A percentile compares a stretch with the other conserved stretches of the same genome.
These are phyloP conservation scores for Cryptococcus sp. DNA, from an alignment of 1,284 basidiomycete genomes.

Conservation along the genomic window DNA sequence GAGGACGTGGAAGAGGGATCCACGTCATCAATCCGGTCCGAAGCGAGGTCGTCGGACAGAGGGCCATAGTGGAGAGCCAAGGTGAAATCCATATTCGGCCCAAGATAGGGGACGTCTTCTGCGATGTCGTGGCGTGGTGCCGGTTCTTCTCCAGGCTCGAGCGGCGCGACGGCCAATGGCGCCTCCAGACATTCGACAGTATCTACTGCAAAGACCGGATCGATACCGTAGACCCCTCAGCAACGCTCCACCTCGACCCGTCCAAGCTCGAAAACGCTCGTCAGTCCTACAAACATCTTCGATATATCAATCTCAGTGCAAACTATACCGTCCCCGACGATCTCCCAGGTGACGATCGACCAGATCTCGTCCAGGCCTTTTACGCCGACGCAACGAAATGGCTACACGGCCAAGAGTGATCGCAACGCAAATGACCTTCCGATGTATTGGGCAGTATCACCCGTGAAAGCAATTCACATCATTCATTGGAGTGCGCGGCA, in stretches of 20 bases:
- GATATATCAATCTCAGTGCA: background rate
- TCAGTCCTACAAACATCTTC: background rate
- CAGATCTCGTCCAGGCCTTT: background rate
- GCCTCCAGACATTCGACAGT: slow-evolving; percentile 2
- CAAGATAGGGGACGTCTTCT: background rate
- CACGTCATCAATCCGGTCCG: slow-evolving; percentile 4
- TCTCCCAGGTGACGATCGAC: slow-evolving; percentile 1
- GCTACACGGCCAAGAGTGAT: background rate
- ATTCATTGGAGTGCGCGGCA: too few species aligned
- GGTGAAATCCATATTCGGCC: slow-evolving; percentile 4
- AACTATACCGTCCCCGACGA: slow-evolving; percentile 1
- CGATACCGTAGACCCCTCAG: slow-evolving; percentile 1
- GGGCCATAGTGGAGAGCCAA: slow-evolving; percentile 1
- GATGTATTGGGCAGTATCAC: too few species aligned
- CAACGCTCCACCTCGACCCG: background rate
- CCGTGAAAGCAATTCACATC: too few species aligned
- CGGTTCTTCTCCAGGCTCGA: slow-evolving; percentile 1
- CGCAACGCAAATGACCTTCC: too few species aligned
- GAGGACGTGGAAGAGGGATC: background rate
- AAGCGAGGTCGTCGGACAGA: background rate
- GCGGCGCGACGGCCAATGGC: background rate
- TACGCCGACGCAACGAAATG: slow-evolving; percentile 1
- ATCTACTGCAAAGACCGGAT: slow-evolving; percentile 6
- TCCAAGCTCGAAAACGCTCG: background rate
- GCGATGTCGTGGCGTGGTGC: slow-evolving; percentile 3